phyloP scores from a whole-genome alignment of 176 grass and related monocot species.

The Zoysia pacifica region DNA sequence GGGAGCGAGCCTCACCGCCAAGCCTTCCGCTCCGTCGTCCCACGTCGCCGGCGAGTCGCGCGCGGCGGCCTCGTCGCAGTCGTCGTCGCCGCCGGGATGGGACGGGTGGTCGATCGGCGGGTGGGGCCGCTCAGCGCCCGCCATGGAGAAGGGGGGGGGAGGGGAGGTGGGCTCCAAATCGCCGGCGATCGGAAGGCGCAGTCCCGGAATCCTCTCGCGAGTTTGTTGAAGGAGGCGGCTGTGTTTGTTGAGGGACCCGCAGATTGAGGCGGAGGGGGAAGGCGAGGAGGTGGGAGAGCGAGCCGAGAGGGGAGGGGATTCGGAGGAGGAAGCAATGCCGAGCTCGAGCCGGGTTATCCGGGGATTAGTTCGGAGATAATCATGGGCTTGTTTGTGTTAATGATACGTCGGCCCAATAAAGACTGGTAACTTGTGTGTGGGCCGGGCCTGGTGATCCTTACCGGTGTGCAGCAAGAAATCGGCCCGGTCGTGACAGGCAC shows the following conservation, averaged over 20 bases:
- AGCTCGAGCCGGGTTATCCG: neutral
- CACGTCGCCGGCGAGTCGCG: slow-evolving; percentile 26
- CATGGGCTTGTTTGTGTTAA: neutral
- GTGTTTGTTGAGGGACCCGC: slow-evolving; percentile 14
- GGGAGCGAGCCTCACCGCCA: slow-evolving; percentile 36
- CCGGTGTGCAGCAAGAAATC: no score
- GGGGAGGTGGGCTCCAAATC: neutral
- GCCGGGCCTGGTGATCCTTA: no score
- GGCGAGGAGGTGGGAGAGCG: neutral
- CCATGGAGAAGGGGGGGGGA: neutral
- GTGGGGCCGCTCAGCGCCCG: slow-evolving; percentile 24
- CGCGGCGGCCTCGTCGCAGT: neutral
- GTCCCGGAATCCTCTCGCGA: neutral
- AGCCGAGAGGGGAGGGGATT: neutral
- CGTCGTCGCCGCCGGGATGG: neutral
- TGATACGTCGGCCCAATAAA: slow-evolving; percentile 1
- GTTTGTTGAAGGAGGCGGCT: neutral
- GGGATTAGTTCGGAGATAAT: neutral
- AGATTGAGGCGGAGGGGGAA: slow-evolving; percentile 22
- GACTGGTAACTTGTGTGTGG: neutral
- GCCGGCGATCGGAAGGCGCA: slow-evolving; percentile 3
- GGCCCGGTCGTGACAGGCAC: no score
- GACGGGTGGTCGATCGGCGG: slow-evolving; percentile 4
- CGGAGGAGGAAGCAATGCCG: neutral
- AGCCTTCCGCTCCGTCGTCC: slow-evolving; percentile 25